Evolutionary conservation across 2,329 filamentous ascomycete species (phyloP), one percentile per base, ranked within the genome.

Genomic region (Trichocomaceae sp.): DNA sequence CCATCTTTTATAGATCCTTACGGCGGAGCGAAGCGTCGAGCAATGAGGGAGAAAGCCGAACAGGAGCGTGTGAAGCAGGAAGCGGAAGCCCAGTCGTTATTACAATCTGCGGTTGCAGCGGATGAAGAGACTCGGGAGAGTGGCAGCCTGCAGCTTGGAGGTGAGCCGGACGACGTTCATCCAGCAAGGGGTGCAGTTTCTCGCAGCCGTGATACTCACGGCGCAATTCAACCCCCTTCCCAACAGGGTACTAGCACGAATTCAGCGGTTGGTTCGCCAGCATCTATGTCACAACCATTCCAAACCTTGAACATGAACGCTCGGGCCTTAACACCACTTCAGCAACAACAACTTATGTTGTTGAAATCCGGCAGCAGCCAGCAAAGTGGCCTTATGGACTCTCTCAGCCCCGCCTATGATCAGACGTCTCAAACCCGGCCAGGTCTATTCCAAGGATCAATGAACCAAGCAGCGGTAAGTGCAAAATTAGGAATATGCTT

Each of bases 151-250:
- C 91, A 95, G 56, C 79, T 97, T 17, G 92, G 92, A 55, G 92
- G 92, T 44, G 92, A 97, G 68, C 92, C 92, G 0, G 92, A 97
- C 67, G 90, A 95, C 61, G 79, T 82, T 58, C 85, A 89, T 20
- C 72, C 66, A 5, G 63, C 68, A 0, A 64, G 71, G 52, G 67
- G 65, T 55, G 59, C 46, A 29, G 66, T 71, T 17, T 75, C 77
- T 17, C 80, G 82, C 49, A 72, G 72, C 39, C 75, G 79, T 62
- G 80, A 84, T 58, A 81, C 84, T 49, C 82, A 83, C 57, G 77
- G 81, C 57, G 83, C 82, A 12, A 84, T 89, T 7, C 89, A 90
- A 63, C 85, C 87, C 2, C 88, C 90, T 9, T 87, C 89, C 33
- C 87, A 91, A 64, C 82, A 87, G 62, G 77, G 76, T 26, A 74